Evolutionary conservation across 2,329 filamentous ascomycete species (phyloP).

Genomic region (Nothophoma quercina): DNA sequence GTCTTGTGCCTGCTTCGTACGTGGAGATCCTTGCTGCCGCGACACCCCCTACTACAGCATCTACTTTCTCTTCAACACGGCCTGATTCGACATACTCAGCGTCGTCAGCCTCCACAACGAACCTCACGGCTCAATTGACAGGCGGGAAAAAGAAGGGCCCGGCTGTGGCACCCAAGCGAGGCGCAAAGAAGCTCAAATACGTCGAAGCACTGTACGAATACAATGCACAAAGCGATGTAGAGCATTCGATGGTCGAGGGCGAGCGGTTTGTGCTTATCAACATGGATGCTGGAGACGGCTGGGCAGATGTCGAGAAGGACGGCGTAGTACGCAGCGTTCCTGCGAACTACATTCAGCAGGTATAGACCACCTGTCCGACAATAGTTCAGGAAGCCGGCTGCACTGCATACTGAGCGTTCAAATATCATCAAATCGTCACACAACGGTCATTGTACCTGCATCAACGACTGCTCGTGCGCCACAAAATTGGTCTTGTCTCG

Average conservation of each 20-base stretch:
- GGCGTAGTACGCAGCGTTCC: conserved; percentile 88
- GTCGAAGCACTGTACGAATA: conserved; percentile 95
- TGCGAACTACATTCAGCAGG: conserved; percentile 87
- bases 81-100: conserved; percentile 72
- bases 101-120: conserved; percentile 76
- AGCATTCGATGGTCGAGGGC: conserved; percentile 90
- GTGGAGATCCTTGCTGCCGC: conserved; percentile 67
- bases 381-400: conserved; percentile 21
- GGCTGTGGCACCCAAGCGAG: conserved; percentile 86
- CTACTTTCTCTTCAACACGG: conserved; percentile 46
- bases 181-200: conserved; percentile 92
- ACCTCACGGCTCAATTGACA: conserved; percentile 46
- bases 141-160: conserved; percentile 83
- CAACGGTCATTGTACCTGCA: not conserved
- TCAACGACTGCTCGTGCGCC: not conserved
- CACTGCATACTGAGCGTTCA: conserved; percentile 11
- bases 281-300: conserved; percentile 89
- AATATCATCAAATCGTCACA: conserved; percentile 3
- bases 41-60: conserved; percentile 49
- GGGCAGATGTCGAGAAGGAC: conserved; percentile 95
- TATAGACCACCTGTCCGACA: conserved; percentile 52
- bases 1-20: conserved; percentile 87
- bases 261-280: conserved; percentile 91
- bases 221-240: conserved; percentile 80
- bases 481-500: conserved; percentile 1